Evolutionary conservation across 208 protist genomes (phyloP).

Genomic region (Naegleria gruberi): DNA sequence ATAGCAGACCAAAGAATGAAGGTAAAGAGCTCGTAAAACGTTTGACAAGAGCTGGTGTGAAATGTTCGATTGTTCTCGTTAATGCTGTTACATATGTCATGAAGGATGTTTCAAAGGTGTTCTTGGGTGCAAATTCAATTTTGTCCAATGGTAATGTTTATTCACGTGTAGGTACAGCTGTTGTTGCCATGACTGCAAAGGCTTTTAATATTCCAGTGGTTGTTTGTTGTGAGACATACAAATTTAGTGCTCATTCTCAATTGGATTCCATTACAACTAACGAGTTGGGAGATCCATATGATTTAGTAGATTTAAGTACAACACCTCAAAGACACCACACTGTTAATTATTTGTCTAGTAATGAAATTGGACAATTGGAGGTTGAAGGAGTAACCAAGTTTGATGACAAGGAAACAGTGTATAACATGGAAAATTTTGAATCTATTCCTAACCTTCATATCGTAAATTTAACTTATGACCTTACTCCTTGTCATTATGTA

Average conservation of each 20-base stretch:
- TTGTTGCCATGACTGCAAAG: constrained; percentile 82
- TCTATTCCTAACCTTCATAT: not conserved
- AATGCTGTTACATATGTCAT: constrained; percentile 84
- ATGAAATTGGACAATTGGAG: not conserved
- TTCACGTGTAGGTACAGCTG: constrained; percentile 75
- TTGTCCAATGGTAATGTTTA: constrained; percentile 87
- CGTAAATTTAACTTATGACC: constrained; percentile 55
- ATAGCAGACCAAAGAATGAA: constrained; percentile 82
- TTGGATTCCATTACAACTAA: constrained; percentile 89
- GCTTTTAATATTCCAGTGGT: constrained; percentile 85
- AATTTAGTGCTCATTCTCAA: constrained; percentile 90
- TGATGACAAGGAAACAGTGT: not conserved
- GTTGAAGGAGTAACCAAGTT: not conserved
- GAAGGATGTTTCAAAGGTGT: constrained; percentile 72
- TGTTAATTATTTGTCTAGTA: not conserved
- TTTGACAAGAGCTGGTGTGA: constrained; percentile 64
- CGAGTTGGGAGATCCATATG: constrained; percentile 56
- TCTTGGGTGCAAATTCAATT: constrained; percentile 82
- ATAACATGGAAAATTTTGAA: not conserved
- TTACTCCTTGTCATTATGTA: constrained; percentile 67
- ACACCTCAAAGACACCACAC: not conserved
- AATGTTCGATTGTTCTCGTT: constrained; percentile 82
- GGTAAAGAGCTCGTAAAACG: constrained; percentile 58
- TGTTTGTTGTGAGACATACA: constrained; percentile 94
- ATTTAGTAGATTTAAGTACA: constrained; percentile 10